Evolutionary conservation across 2,329 filamentous ascomycete species (phyloP).

Genomic region (Penicillium decumbens): DNA sequence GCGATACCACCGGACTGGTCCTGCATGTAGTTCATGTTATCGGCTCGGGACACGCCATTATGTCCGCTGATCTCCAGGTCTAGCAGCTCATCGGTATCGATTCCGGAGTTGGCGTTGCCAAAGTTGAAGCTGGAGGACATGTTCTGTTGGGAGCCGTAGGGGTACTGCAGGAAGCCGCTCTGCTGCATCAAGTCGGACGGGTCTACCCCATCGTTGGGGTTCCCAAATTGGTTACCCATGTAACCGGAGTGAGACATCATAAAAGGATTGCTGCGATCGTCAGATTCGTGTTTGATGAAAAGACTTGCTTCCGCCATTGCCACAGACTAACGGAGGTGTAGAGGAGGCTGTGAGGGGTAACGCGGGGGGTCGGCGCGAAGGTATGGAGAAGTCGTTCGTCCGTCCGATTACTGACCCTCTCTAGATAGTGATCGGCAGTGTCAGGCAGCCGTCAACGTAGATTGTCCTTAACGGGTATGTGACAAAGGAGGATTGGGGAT

Average conservation of each 20-base stretch:
- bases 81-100: constrained; percentile 82
- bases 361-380: constrained; percentile 7
- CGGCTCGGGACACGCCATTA: constrained; percentile 34
- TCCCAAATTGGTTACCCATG: constrained; percentile 53
- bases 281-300: constrained; percentile 65
- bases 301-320: constrained; percentile 54
- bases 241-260: constrained; percentile 47
- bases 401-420: constrained; percentile 18
- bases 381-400: constrained; percentile 8
- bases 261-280: constrained; percentile 55
- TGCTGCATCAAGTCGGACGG: constrained; percentile 76
- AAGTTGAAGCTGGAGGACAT: constrained; percentile 69
- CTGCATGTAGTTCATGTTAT: constrained; percentile 37
- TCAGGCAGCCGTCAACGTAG: constrained; percentile 13
- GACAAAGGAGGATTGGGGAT: constrained; percentile 2
- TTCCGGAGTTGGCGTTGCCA: constrained; percentile 70
- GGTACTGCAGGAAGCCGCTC: constrained; percentile 49
- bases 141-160: constrained; percentile 61
- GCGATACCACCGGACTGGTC: constrained; percentile 55
- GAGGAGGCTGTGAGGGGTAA: constrained; percentile 5
- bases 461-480: constrained; percentile 5
- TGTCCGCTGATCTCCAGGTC: constrained; percentile 52
- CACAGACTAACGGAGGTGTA: constrained; percentile 5
- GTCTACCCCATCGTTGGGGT: constrained; percentile 63
- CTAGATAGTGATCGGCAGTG: constrained; percentile 6